Base-by-base conservation (phyloP, 2,329 filamentous ascomycete genomes). In the Apiospora sp. region DNA sequence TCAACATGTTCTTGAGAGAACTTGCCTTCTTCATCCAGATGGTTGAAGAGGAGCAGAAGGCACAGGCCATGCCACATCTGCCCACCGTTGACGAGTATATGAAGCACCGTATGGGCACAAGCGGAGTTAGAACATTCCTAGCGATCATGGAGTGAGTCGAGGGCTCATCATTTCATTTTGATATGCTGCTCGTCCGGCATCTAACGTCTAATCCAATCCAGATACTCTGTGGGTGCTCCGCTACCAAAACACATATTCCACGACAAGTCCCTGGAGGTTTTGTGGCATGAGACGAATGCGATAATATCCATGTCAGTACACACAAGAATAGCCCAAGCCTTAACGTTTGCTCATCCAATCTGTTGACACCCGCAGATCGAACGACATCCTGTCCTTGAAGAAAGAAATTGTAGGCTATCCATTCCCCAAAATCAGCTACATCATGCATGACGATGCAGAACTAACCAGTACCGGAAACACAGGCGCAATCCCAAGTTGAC, bases 321-420 rank as follows among this genome's bases (percentile, higher is more conserved):
- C 4, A 37, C 37, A 37, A 37, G 37, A 37, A 37, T 13, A 14
- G 16, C 44, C 44, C 51, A 14, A 74, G 72, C 22, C 4, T 37
- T 37, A 3, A 24, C 3, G 3, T 4, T 27, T 3, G 54, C 10
- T 5, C 10, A 37, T 37, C 37, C 10, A 37, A 37, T 8, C 37
- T 37, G 3, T 67, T 46, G 14, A 51, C 43, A 5, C 4, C 16
- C 6, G 46, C 68, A 76, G 74, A 4, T 72, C 72, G 5, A 76
- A 76, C 48, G 75, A 76, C 43, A 73, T 76, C 10, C 37, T 76
- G 41, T 76, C 75, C n/a, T n/a, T 75, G 16, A 75, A 74, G 51
- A 76, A 76, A 30, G 75, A 76, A 71, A 67, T 74, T 27, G 75
- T 76, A 27, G 67, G 74, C 73, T 2, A 71, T 51, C 37, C 54